A percentile compares a stretch with the other conserved stretches of the same genome.
phyloP scores from a whole-genome alignment of 495 filamentous ascomycete species.

The Aspergillus incahuasiensis region DNA sequence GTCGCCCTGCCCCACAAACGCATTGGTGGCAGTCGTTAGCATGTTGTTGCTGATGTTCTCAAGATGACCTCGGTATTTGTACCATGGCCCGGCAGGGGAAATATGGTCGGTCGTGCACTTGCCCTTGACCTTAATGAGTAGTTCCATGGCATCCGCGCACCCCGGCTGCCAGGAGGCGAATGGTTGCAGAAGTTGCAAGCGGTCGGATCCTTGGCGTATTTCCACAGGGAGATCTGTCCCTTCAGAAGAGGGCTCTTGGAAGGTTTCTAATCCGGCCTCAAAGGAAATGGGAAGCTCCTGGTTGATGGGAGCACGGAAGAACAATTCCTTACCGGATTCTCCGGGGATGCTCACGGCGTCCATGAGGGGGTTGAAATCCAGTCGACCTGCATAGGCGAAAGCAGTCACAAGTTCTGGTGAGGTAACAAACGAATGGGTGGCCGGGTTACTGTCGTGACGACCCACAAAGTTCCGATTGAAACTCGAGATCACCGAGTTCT shows the following conservation, averaged over 20 bases:
- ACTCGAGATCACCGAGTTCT: slow-evolving; percentile 80
- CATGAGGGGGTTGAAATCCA: slow-evolving; percentile 14
- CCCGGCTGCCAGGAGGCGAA: slow-evolving; percentile 15
- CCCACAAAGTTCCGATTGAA: slow-evolving; percentile 93
- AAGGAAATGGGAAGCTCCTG: slow-evolving; percentile 13
- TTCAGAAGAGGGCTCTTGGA: slow-evolving; percentile 15
- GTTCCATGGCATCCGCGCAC: slow-evolving; percentile 10
- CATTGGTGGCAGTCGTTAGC: slow-evolving; percentile 20
- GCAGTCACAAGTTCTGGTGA: slow-evolving; percentile 20
- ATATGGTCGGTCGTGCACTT: slow-evolving; percentile 27
- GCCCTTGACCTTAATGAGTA: slow-evolving; percentile 19
- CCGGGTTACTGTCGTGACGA: slow-evolving; percentile 81
- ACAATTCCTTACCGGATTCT: neutral
- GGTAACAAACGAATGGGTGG: slow-evolving; percentile 23
- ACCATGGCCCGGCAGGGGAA: slow-evolving; percentile 22
- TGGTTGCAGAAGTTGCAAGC: slow-evolving; percentile 18
- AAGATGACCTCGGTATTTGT: slow-evolving; percentile 17
- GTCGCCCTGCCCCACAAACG: slow-evolving; percentile 13
- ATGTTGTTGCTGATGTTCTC: slow-evolving; percentile 24
- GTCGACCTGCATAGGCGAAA: slow-evolving; percentile 20
- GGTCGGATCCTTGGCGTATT: slow-evolving; percentile 13
- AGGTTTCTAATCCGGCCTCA: slow-evolving; percentile 8
- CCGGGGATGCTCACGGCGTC: neutral
- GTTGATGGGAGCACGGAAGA: slow-evolving; percentile 9
- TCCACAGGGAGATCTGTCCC: slow-evolving; percentile 7